Percentiles rank a stretch among this genome's conserved stretches.
phyloP scores from a whole-genome alignment of 2,329 filamentous ascomycete species.

The Diaporthe humulicola region DNA sequence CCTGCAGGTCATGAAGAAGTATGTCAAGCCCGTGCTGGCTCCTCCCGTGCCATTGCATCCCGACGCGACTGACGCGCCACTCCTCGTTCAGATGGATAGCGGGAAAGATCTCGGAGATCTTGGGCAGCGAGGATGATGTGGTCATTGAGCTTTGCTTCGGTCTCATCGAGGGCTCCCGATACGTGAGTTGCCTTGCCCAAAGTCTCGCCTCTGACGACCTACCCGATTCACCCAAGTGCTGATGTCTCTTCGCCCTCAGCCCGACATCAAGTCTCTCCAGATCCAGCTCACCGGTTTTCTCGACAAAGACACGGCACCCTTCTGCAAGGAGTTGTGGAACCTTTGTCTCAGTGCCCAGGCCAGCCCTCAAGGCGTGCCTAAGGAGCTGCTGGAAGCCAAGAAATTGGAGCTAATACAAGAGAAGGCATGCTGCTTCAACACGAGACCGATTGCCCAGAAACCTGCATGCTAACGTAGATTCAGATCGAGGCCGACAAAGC shows the following conservation, averaged over 20 bases:
- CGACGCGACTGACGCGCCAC: slow-evolving; percentile 35
- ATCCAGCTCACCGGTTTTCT: slow-evolving; percentile 96
- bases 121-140: slow-evolving; percentile 95
- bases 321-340: slow-evolving; percentile 95
- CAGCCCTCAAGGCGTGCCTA: slow-evolving; percentile 90
- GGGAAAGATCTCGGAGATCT: slow-evolving; percentile 85
- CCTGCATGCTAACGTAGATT: slow-evolving; percentile 31
- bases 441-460: neutral
- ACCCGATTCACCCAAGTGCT: slow-evolving; percentile 27
- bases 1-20: slow-evolving; percentile 98
- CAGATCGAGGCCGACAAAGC: slow-evolving; percentile 87
- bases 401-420: slow-evolving; percentile 95
- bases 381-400: slow-evolving; percentile 95
- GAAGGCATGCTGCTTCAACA: slow-evolving; percentile 72
- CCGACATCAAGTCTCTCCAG: slow-evolving; percentile 94
- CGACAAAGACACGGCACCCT: slow-evolving; percentile 88
- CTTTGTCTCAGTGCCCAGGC: slow-evolving; percentile 90
- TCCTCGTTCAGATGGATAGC: slow-evolving; percentile 85
- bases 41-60: neutral
- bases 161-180: slow-evolving; percentile 79
- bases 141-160: slow-evolving; percentile 87
- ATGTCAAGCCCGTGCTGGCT: slow-evolving; percentile 49
- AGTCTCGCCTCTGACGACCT: neutral
- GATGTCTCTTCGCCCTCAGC: slow-evolving; percentile 66
- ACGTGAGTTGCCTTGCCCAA: slow-evolving; percentile 67